Conservation (phyloP, 257 asterid species). For the Fraxinus cuspidata region DNA sequence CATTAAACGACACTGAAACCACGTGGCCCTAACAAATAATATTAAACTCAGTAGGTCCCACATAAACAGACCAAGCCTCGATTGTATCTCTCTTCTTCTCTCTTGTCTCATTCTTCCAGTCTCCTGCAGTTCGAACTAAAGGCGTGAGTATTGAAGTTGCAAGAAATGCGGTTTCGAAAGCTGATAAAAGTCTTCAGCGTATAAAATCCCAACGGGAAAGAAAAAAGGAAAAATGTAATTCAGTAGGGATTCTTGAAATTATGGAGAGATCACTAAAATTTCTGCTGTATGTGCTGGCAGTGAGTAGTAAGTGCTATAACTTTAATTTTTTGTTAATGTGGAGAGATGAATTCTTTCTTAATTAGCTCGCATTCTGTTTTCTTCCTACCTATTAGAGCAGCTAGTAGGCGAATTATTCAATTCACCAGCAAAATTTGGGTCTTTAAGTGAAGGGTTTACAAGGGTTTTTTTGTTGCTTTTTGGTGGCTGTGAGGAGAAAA, state of each 20-base stretch:
- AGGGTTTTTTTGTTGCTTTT: conserved; percentile 15
- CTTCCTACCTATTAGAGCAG: conserved; percentile 17
- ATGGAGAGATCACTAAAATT: not conserved
- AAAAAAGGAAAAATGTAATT: not conserved
- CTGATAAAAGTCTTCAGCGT: not conserved
- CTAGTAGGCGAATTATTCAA: conserved; percentile 13
- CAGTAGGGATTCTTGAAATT: not conserved
- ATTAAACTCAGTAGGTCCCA: not conserved
- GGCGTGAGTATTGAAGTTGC: not conserved
- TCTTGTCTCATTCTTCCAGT: conserved; percentile 15
- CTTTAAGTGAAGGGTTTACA: not conserved
- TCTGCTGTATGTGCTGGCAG: conserved; percentile 7
- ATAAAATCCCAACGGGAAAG: not conserved
- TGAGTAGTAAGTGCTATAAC: not conserved
- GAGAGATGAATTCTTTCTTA: not conserved
- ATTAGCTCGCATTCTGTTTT: conserved; percentile 28
- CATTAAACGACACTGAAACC: not conserved
- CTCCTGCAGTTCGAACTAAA: conserved; percentile 21
- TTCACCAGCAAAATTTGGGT: not conserved
- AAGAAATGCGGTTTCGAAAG: not conserved
- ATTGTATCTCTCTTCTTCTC: not conserved
- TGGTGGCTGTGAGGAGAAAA: not conserved
- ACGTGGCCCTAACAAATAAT: conserved; percentile 1
- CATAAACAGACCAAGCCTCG: not conserved
- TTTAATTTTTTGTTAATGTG: not conserved